phyloP scores from a whole-genome alignment of 2,329 filamentous ascomycete genomes.

The Diplodia scrobiculata region DNA sequence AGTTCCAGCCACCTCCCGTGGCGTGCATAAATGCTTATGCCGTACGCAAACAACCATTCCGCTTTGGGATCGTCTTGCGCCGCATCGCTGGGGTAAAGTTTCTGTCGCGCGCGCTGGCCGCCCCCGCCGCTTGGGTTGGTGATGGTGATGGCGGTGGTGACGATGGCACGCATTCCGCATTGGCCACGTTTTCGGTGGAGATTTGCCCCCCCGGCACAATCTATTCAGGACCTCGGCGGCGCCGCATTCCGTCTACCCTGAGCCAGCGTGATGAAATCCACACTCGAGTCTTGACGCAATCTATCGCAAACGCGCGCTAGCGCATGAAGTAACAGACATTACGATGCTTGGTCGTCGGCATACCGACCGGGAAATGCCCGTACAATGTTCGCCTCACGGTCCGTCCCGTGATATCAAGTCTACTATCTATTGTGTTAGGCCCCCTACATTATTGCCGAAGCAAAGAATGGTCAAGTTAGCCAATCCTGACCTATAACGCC shows the following conservation, averaged over 20 bases:
- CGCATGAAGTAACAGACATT: background rate
- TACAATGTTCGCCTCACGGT: background rate
- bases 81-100: too few species aligned
- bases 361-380: background rate
- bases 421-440: background rate
- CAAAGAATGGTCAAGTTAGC: background rate
- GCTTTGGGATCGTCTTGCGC: background rate
- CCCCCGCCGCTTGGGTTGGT: too few species aligned
- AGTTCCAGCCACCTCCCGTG: slow-evolving; percentile 12
- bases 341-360: background rate
- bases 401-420: background rate
- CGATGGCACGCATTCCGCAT: too few species aligned
- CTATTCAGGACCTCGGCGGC: background rate
- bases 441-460: background rate
- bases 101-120: too few species aligned
- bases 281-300: background rate
- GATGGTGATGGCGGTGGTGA: too few species aligned
- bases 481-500: background rate
- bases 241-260: background rate
- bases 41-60: background rate
- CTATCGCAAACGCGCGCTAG: background rate
- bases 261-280: background rate
- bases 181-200: background rate
- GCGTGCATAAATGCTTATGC: slow-evolving; percentile 4
- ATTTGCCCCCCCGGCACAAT: background rate